Evolutionary conservation across 106 monocot genomes (phyloP).

Genomic region (Acorus calamus): DNA sequence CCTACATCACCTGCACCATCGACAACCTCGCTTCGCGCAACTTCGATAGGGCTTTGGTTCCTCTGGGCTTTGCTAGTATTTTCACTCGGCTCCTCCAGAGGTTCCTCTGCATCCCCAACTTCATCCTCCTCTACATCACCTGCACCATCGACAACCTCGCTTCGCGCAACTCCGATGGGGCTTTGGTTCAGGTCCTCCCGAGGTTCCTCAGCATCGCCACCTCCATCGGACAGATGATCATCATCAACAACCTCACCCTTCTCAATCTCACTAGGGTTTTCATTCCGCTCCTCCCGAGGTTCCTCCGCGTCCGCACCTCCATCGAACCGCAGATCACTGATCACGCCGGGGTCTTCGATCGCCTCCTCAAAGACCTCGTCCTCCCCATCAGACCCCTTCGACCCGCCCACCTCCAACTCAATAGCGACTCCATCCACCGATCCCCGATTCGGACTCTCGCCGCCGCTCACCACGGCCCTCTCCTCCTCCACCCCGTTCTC

Average conservation of each 20-base stretch:
- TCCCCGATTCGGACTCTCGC: background rate
- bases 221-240: no score
- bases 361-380: constrained; percentile 35
- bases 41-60: background rate
- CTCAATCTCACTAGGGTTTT: constrained; percentile 4
- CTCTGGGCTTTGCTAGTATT: background rate
- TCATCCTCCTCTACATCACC: no score
- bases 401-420: background rate
- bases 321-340: no score
- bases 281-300: constrained; percentile 1
- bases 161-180: background rate
- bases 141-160: no score
- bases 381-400: constrained; percentile 3
- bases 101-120: no score
- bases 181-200: no score
- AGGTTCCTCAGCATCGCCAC: no score
- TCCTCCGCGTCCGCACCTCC: background rate
- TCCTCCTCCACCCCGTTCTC: constrained; percentile 15
- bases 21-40: background rate
- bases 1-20: background rate
- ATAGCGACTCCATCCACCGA: background rate
- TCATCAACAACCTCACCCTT: background rate
- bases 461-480: background rate
- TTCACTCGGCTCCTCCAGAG: background rate
- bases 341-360: background rate